A percentile compares a stretch with the other conserved stretches of the same genome.
These are phyloP conservation scores for Zygotorulaspora mrakii DNA, from an alignment of 1,139 yeast genomes.

Conservation along the genomic window DNA sequence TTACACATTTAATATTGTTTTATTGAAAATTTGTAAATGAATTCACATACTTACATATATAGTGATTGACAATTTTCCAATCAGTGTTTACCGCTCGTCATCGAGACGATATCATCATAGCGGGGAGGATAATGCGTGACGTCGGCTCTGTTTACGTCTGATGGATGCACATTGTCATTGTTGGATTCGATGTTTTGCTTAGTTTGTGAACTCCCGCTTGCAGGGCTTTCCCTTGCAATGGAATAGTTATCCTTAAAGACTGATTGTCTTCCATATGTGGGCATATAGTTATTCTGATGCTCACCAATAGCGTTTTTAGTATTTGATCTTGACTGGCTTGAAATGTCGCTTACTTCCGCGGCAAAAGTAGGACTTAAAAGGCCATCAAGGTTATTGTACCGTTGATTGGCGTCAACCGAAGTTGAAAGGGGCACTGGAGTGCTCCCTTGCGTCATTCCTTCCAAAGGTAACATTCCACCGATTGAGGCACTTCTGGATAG, in stretches of 20 bases:
- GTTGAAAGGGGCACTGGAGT: slow-evolving; percentile 7
- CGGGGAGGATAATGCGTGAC: slow-evolving; percentile 22
- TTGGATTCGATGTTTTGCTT: too few species aligned
- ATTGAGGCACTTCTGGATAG: slow-evolving; percentile 29
- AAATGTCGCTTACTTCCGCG: slow-evolving; percentile 1
- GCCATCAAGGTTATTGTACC: slow-evolving; percentile 21
- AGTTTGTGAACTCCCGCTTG: too few species aligned
- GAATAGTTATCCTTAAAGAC: slow-evolving; percentile 16
- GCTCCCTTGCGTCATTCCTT: slow-evolving; percentile 2
- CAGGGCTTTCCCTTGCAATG: not conserved
- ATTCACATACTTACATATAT: not conserved
- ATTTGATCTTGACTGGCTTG: not conserved
- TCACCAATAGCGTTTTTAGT: not conserved
- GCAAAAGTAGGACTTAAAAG: slow-evolving; percentile 12
- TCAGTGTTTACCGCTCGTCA: slow-evolving; percentile 19
- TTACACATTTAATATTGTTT: slow-evolving; percentile 28
- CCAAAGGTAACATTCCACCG: slow-evolving; percentile 15
- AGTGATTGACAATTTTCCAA: not conserved
- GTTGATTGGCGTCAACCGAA: slow-evolving; percentile 11
- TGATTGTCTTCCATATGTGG: not conserved
- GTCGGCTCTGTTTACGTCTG: not conserved
- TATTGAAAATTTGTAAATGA: too few species aligned
- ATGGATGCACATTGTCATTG: too few species aligned
- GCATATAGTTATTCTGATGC: not conserved
- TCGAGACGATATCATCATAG: slow-evolving; percentile 24